A percentile compares a stretch with the other conserved stretches of the same genome.
phyloP scores from a whole-genome alignment of 805 yeast genomes.

The Lipomyces lipofer region DNA sequence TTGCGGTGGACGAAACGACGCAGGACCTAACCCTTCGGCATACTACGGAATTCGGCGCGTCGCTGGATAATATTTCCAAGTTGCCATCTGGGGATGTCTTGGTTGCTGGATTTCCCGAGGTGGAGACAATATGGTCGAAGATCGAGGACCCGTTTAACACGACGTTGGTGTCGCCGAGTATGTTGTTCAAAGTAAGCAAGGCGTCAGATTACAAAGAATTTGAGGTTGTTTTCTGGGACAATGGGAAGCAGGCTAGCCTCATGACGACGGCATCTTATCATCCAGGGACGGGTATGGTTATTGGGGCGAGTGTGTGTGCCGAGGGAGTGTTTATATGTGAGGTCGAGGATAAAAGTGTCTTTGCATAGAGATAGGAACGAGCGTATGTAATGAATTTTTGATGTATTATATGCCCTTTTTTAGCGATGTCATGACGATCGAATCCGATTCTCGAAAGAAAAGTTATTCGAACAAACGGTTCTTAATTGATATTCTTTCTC shows the following conservation, averaged over 20 bases:
- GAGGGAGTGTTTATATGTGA: slow-evolving; percentile 12
- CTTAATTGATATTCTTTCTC: no score
- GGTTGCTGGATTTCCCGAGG: slow-evolving; percentile 16
- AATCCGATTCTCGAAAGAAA: no score
- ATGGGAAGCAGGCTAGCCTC: slow-evolving; percentile 10
- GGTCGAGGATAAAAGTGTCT: no score
- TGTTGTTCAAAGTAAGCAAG: slow-evolving; percentile 12
- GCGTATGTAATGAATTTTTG: no score
- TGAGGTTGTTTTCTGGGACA: slow-evolving; percentile 16
- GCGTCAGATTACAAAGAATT: slow-evolving; percentile 1
- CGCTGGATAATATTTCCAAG: slow-evolving; percentile 8
- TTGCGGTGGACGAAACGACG: slow-evolving; percentile 1
- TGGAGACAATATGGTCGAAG: slow-evolving; percentile 6
- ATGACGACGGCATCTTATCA: slow-evolving; percentile 12
- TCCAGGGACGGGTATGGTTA: slow-evolving; percentile 1
- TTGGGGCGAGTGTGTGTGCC: slow-evolving; percentile 16
- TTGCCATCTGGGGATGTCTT: slow-evolving; percentile 17
- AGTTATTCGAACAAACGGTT: no score
- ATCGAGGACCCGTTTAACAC: slow-evolving; percentile 12
- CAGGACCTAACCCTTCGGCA: slow-evolving; percentile 9
- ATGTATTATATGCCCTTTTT: no score
- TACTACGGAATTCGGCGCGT: not conserved
- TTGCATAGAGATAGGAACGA: no score
- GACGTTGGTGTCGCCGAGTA: slow-evolving; percentile 1
- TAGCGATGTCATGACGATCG: no score